These are phyloP conservation scores for Apiotrichum mycotoxinovorans DNA, from an alignment of 1,284 basidiomycete genomes.

Conservation along the genomic window DNA sequence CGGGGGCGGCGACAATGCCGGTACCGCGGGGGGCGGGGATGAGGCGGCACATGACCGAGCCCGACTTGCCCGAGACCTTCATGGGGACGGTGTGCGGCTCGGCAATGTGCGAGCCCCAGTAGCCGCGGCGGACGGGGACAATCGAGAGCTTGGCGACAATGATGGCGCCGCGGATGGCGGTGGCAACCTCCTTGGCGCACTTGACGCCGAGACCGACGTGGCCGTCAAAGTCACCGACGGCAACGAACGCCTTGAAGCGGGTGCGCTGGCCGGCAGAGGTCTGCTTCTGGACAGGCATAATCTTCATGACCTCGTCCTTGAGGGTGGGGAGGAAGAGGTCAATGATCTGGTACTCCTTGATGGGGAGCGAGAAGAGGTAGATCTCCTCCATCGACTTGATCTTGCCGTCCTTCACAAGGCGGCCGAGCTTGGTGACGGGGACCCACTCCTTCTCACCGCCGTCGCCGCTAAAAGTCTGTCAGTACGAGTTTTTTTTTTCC, in stretches of 20 bases:
- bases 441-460: conserved; percentile 58
- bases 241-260: conserved; percentile 99
- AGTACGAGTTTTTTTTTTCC: too few relatives aligned
- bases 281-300: conserved; percentile 99
- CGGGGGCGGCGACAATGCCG: conserved; percentile 98
- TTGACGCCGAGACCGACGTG: conserved; percentile 99
- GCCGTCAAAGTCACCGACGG: conserved; percentile 94
- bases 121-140: conserved; percentile 95
- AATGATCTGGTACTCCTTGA: conserved; percentile 98
- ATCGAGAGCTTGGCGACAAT: conserved; percentile 97
- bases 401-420: conserved; percentile 98
- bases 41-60: conserved; percentile 98
- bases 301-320: conserved; percentile 99
- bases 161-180: conserved; percentile 98
- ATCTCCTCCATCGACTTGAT: conserved; percentile 99
- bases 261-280: conserved; percentile 99
- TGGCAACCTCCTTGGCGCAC: conserved; percentile 99
- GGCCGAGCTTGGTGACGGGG: conserved; percentile 98
- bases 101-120: conserved; percentile 98
- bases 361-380: conserved; percentile 99
- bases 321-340: conserved; percentile 96
- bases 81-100: conserved; percentile 99
- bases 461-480: not conserved
- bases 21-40: conserved; percentile 98
- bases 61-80: conserved; percentile 97